Base-by-base conservation (phyloP, 2,329 filamentous ascomycete species). In the Ophiostoma novo-ulmi region DNA sequence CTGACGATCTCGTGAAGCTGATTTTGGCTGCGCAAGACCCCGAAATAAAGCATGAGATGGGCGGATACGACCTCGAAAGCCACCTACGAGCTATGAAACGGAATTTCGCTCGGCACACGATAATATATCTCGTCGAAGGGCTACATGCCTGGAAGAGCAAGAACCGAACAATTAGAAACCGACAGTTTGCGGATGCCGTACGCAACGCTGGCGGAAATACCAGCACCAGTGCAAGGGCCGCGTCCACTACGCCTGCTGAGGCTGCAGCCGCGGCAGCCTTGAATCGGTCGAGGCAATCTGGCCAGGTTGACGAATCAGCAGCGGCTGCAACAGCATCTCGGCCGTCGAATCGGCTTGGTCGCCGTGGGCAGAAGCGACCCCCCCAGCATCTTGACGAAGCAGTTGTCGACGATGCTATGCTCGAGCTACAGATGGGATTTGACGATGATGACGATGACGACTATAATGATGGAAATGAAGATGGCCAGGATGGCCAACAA, bases 51-150 rank as follows among this genome's bases (percentile, higher is more conserved):
- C 67, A 55, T 3, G 41, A 63, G 80, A 85, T 74, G 80, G 80
- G 67, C 31, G 35, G 70, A n/a, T 38, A 65, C 22, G 69, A 72
- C 41, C 78, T 95, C 2, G 83, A 89, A 71, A 74, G 83, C 1
- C 87, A 93, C 77, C 82, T 91, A 35, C 75, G 81, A 1, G 81
- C 78, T 11, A 82, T 92, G 74, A 85, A 85, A 75, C 79, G 76
- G 0, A 80, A 82, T 67, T 89, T 89, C 75, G 80, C 83, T 0
- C 76, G 76, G 0, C 82, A 84, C 74, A 84, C 84, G 58, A 78
- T 88, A 14, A 85, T 94, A 58, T 93, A 92, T 75, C 79, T 94
- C 0, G 85, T 95, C 26, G 89, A 94, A 75, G 91, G 91, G 0
- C 80, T 94, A 0, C 81, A 78, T 0, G 75, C 82, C 0, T 92